phyloP scores from a whole-genome alignment of 1,139 yeast species.

The Kurtzmaniella quercitrusa region DNA sequence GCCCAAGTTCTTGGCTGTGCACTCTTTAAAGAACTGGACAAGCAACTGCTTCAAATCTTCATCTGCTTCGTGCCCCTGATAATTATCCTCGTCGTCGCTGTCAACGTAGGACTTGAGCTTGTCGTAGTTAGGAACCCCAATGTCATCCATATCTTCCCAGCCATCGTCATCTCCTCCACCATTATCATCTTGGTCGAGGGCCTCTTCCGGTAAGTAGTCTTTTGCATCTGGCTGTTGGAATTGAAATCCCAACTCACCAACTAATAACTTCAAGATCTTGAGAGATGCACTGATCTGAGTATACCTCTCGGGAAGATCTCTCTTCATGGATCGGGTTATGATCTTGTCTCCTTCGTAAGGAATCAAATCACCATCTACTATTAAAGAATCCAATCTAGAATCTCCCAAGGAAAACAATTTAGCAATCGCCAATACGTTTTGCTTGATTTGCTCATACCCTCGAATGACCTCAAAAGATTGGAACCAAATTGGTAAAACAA shows the following conservation, averaged over 20 bases:
- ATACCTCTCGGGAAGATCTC: conserved; percentile 56
- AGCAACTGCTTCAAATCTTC: conserved; percentile 46
- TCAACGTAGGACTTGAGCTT: conserved; percentile 52
- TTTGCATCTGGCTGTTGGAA: conserved; percentile 41
- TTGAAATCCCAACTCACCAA: conserved; percentile 66
- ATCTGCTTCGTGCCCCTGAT: conserved; percentile 30
- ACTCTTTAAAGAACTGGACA: conserved; percentile 59
- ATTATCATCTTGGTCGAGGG: conserved; percentile 15
- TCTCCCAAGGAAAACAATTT: conserved; percentile 60
- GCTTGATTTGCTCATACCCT: conserved; percentile 71
- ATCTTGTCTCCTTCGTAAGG: conserved; percentile 61
- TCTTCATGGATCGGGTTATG: conserved; percentile 81
- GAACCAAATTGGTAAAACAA: conserved; percentile 73
- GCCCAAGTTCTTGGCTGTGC: conserved; percentile 50
- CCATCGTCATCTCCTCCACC: conserved; percentile 38
- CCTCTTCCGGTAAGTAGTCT: conserved; percentile 29
- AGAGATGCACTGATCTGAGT: conserved; percentile 65
- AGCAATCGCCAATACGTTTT: conserved; percentile 63
- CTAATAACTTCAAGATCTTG: conserved; percentile 68
- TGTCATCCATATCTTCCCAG: conserved; percentile 80
- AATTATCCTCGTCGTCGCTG: conserved; percentile 40
- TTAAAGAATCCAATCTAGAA: conserved; percentile 42
- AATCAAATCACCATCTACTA: conserved; percentile 75
- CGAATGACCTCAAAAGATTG: conserved; percentile 75
- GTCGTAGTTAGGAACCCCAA: conserved; percentile 58